Conservation (phyloP, 2,329 filamentous ascomycete species). For the Xylaria sp. region DNA sequence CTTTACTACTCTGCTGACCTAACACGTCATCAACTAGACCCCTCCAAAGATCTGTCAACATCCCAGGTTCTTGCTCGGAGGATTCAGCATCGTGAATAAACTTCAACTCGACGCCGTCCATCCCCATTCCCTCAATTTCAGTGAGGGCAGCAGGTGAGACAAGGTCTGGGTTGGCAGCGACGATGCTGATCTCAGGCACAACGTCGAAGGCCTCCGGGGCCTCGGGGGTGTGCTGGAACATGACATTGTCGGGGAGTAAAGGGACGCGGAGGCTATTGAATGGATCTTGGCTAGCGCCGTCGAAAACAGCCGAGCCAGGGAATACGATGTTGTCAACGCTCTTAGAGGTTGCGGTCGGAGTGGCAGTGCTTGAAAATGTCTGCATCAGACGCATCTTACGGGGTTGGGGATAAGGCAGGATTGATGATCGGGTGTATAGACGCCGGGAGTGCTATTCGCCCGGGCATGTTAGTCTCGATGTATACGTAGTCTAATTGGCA, state of each 20-base stretch:
- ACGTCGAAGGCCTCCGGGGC: slow-evolving; percentile 49
- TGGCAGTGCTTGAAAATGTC: slow-evolving; percentile 59
- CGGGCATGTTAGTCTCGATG: slow-evolving; percentile 34
- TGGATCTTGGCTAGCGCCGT: slow-evolving; percentile 38
- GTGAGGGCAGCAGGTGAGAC: slow-evolving; percentile 57
- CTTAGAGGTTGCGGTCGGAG: slow-evolving; percentile 40
- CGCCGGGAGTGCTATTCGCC: slow-evolving; percentile 38
- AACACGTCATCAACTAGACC: slow-evolving; percentile 58
- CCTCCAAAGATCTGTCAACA: slow-evolving; percentile 62
- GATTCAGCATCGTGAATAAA: slow-evolving; percentile 50
- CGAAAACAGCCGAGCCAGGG: slow-evolving; percentile 50
- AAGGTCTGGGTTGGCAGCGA: slow-evolving; percentile 62
- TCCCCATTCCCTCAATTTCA: slow-evolving; percentile 62
- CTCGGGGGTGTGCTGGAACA: slow-evolving; percentile 51
- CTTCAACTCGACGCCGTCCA: slow-evolving; percentile 62
- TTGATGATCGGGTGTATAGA: slow-evolving; percentile 44
- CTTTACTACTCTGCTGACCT: slow-evolving; percentile 37
- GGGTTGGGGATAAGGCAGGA: slow-evolving; percentile 44
- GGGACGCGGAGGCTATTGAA: slow-evolving; percentile 59
- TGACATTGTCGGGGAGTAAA: slow-evolving; percentile 64
- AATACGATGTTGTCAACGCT: slow-evolving; percentile 61
- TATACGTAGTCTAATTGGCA: not conserved
- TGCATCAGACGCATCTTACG: slow-evolving; percentile 66
- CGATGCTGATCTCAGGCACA: slow-evolving; percentile 56
- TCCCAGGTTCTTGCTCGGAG: slow-evolving; percentile 46